These are phyloP conservation scores for Solanum paucissectum DNA, from an alignment of 257 asterid genomes.

Conservation along the genomic window DNA sequence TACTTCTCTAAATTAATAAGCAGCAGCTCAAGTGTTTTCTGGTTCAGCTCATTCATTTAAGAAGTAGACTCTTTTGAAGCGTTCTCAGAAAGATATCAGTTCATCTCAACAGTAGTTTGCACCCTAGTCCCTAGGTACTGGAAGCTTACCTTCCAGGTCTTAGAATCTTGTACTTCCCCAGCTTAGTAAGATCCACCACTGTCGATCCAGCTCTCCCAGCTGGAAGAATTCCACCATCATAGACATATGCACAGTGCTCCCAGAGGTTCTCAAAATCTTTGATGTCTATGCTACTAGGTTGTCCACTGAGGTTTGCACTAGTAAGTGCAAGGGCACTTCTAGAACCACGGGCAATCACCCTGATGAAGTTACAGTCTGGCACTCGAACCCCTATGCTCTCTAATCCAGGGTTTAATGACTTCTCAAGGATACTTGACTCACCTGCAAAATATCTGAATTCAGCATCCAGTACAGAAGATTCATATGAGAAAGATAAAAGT, in stretches of 20 bases:
- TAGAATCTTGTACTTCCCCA: constrained; percentile 65
- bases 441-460: constrained; percentile 28
- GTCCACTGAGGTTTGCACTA: constrained; percentile 85
- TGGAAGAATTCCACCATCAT: constrained; percentile 77
- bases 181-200: constrained; percentile 60
- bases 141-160: constrained; percentile 72
- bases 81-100: background rate
- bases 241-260: constrained; percentile 61
- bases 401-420: constrained; percentile 71
- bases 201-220: constrained; percentile 89
- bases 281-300: constrained; percentile 70
- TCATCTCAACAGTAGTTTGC: background rate
- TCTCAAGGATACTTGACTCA: constrained; percentile 66
- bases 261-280: constrained; percentile 71
- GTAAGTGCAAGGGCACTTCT: constrained; percentile 80
- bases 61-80: background rate
- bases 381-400: constrained; percentile 83
- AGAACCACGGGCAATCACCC: constrained; percentile 65
- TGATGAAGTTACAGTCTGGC: constrained; percentile 59
- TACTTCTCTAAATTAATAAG: background rate
- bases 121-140: background rate
- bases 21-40: background rate
- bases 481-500: background rate
- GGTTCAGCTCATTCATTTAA: background rate
- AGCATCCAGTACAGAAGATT: background rate